phyloP scores from a whole-genome alignment of 768 basidiomycete genomes.

The Xerocomellus chrysenteron region DNA sequence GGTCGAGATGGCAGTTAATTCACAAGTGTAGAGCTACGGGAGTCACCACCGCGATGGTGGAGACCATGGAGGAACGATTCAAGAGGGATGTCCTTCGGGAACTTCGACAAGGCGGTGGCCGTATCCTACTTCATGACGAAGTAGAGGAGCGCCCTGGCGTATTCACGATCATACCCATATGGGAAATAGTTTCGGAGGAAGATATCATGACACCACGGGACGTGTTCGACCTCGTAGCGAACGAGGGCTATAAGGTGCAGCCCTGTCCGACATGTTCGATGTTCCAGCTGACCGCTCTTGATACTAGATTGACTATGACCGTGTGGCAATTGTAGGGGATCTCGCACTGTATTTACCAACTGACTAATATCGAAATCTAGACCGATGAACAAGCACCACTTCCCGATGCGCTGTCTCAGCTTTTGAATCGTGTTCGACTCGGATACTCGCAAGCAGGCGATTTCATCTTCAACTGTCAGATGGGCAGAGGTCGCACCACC shows the following conservation, averaged over 20 bases:
- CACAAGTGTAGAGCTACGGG: slow-evolving; percentile 73
- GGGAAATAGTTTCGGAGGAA: slow-evolving; percentile 80
- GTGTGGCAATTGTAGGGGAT: slow-evolving; percentile 80
- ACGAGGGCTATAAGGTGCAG: slow-evolving; percentile 68
- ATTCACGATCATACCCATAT: slow-evolving; percentile 90
- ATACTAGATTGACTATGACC: slow-evolving; percentile 74
- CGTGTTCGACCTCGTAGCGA: slow-evolving; percentile 69
- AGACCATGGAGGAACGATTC: slow-evolving; percentile 84
- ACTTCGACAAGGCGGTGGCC: slow-evolving; percentile 63
- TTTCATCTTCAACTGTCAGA: slow-evolving; percentile 96
- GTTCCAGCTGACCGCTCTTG: slow-evolving; percentile 2
- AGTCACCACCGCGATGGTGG: slow-evolving; percentile 85
- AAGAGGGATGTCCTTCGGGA: slow-evolving; percentile 88
- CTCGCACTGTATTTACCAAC: not conserved
- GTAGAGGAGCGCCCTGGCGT: slow-evolving; percentile 89
- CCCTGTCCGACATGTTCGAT: not conserved
- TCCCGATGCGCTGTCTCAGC: slow-evolving; percentile 77
- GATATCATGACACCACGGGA: slow-evolving; percentile 90
- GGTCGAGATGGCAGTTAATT: not conserved
- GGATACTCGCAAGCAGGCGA: slow-evolving; percentile 62
- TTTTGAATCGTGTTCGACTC: slow-evolving; percentile 70
- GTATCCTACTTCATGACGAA: slow-evolving; percentile 92
- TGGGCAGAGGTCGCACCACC: slow-evolving; percentile 90
- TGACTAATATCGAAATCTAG: slow-evolving; percentile 40
- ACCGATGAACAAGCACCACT: slow-evolving; percentile 97